Conservation (phyloP, 495 filamentous ascomycete genomes). For the Eremomyces bilateralis region DNA sequence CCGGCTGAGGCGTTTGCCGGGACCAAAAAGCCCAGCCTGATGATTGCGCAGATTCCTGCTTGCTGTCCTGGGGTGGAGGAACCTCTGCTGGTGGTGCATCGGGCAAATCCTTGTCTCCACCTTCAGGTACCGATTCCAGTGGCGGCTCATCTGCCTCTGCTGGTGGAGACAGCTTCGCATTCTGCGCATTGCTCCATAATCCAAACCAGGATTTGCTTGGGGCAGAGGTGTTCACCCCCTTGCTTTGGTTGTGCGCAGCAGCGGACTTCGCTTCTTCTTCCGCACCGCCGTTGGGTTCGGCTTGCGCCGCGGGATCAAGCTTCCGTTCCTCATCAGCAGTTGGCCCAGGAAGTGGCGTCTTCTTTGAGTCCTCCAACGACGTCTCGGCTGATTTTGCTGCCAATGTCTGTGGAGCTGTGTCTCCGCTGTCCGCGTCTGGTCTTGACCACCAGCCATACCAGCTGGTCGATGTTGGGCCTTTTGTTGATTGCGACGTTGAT, state of each 20-base stretch:
- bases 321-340: too few species aligned
- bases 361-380: conserved; percentile 9
- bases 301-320: too few species aligned
- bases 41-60: conserved; percentile 20
- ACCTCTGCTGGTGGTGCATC: background rate
- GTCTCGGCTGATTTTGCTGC: conserved; percentile 5
- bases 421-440: conserved; percentile 15
- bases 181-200: conserved; percentile 18
- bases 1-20: conserved; percentile 31
- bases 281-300: background rate
- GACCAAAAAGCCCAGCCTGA: conserved; percentile 82
- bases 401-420: conserved; percentile 9
- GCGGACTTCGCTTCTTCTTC: background rate
- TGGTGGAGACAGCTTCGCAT: conserved; percentile 10
- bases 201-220: conserved; percentile 20
- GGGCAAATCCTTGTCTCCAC: background rate
- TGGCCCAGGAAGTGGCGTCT: conserved; percentile 12
- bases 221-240: too few species aligned
- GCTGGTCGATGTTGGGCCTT: background rate
- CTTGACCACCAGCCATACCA: conserved; percentile 23
- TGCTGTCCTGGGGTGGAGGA: conserved; percentile 1
- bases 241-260: conserved; percentile 5
- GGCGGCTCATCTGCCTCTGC: background rate
- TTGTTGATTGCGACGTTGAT: too few species aligned
- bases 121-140: background rate